Evolutionary conservation across 176 grass and related monocot species (phyloP).

Genomic region (Lolium rigidum): DNA sequence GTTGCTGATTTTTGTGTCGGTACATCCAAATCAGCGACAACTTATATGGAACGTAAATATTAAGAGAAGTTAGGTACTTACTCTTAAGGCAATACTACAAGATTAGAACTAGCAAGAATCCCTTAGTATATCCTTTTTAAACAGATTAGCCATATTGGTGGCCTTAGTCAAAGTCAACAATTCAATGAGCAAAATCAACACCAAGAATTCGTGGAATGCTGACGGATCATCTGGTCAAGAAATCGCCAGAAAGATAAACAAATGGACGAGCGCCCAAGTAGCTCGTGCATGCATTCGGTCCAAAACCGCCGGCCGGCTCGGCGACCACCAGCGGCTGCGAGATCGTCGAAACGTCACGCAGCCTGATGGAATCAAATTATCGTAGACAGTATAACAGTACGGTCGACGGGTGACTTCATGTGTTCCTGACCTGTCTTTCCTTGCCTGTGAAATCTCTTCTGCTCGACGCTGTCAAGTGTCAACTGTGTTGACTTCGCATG

Average conservation of each 20-base stretch:
- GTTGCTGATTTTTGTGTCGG: too few species aligned
- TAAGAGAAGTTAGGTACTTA: too few species aligned
- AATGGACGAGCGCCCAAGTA: background rate
- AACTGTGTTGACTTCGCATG: slow-evolving; percentile 31
- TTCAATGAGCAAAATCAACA: background rate
- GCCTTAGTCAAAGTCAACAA: slow-evolving; percentile 34
- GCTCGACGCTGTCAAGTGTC: slow-evolving; percentile 10
- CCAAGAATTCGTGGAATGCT: background rate
- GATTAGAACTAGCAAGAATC: background rate
- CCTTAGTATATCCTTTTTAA: background rate
- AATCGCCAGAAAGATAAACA: background rate
- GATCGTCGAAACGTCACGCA: slow-evolving; percentile 1
- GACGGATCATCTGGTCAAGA: background rate
- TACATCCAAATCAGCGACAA: too few species aligned
- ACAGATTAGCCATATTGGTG: background rate
- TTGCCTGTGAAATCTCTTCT: slow-evolving; percentile 29
- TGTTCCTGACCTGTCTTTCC: slow-evolving; percentile 44
- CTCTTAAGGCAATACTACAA: too few species aligned
- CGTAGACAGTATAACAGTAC: slow-evolving; percentile 23
- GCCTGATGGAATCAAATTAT: slow-evolving; percentile 21
- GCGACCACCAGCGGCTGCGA: background rate
- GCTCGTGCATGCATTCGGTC: background rate
- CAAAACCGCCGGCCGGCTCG: slow-evolving; percentile 27
- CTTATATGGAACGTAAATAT: too few species aligned
- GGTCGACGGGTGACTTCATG: slow-evolving; percentile 42